Percentiles rank a stretch among this genome's conserved stretches.
These are phyloP conservation scores for Verticillium tricorpus DNA, from an alignment of 2,329 filamentous ascomycete species.

Conservation along the genomic window DNA sequence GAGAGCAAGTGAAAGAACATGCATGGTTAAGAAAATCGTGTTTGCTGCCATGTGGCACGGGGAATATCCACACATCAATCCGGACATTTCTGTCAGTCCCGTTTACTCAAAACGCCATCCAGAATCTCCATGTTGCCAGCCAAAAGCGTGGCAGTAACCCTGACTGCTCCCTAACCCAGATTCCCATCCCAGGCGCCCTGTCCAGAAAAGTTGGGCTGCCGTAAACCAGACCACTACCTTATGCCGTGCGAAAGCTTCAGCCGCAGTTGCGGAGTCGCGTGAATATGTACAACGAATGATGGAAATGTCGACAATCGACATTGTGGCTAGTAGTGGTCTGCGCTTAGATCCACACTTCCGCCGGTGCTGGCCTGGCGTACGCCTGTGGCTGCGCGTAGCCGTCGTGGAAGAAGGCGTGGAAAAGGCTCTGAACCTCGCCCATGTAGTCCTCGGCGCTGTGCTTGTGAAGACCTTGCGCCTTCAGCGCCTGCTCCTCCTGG, in stretches of 20 bases:
- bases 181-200: background rate
- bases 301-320: background rate
- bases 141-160: background rate
- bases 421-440: constrained; percentile 68
- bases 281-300: background rate
- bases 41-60: background rate
- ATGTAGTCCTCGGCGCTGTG: constrained; percentile 82
- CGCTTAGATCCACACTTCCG: background rate
- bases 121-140: background rate
- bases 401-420: constrained; percentile 40
- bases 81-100: background rate
- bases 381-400: background rate
- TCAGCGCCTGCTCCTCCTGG: constrained; percentile 69
- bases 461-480: constrained; percentile 64
- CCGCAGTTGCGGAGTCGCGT: background rate
- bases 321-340: background rate
- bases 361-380: background rate
- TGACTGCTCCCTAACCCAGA: background rate
- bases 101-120: background rate
- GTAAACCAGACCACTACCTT: background rate
- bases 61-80: background rate
- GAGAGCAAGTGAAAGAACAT: background rate
- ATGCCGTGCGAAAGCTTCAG: background rate
- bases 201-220: background rate
- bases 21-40: background rate